phyloP scores from a whole-genome alignment of 495 filamentous ascomycete genomes.

The Neurospora sp. region DNA sequence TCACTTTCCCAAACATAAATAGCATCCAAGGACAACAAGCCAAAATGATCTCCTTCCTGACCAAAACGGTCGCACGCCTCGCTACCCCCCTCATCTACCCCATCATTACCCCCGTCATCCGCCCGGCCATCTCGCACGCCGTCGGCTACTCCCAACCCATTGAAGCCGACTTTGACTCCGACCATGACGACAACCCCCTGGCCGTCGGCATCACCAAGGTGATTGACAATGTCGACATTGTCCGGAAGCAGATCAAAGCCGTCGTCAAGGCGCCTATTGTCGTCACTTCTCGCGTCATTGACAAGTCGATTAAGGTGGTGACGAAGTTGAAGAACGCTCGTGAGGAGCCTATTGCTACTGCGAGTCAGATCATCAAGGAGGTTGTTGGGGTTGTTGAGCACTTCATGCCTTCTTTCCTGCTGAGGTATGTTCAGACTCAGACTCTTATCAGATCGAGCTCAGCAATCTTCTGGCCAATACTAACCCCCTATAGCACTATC shows the following conservation, averaged over 20 bases:
- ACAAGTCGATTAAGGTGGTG: background rate
- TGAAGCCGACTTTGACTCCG: background rate
- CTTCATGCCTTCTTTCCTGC: background rate
- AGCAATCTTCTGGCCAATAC: background rate
- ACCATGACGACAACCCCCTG: background rate
- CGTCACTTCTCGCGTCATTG: background rate
- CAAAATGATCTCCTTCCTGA: background rate
- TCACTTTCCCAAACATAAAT: background rate
- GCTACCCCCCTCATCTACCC: background rate
- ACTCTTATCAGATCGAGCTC: background rate
- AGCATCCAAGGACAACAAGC: background rate
- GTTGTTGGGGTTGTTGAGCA: background rate
- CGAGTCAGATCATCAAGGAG: background rate
- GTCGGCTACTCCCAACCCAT: background rate
- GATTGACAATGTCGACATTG: background rate
- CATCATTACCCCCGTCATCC: background rate
- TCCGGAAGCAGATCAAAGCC: background rate
- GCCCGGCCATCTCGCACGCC: background rate
- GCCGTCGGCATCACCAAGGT: background rate
- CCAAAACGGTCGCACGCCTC: background rate
- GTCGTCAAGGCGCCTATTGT: background rate
- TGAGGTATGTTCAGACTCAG: background rate
- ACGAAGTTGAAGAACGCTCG: background rate
- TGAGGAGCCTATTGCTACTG: background rate
- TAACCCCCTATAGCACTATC: background rate